Conservation (phyloP, 768 basidiomycete species). For the Saitozyma sp. region DNA sequence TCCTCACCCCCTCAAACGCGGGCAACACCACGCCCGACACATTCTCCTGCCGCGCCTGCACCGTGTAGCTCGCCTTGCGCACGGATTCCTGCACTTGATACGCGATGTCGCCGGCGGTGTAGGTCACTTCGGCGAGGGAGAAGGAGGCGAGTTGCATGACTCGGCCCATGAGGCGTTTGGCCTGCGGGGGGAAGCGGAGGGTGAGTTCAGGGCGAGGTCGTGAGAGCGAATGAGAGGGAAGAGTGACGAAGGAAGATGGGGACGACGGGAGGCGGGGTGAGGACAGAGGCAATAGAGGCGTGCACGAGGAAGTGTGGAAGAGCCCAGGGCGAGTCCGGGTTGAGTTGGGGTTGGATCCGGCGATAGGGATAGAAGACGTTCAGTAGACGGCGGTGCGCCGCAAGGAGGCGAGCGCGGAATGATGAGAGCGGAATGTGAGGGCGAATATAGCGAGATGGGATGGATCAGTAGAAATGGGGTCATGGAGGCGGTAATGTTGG, state of each 20-base stretch:
- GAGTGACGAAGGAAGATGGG: background rate
- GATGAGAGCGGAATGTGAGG: background rate
- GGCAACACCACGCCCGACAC: constrained; percentile 95
- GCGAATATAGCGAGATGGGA: no score
- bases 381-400: background rate
- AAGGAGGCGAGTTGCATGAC: constrained; percentile 99
- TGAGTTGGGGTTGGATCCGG: no score
- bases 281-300: background rate
- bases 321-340: background rate
- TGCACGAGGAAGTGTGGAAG: background rate
- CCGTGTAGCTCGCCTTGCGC: constrained; percentile 83
- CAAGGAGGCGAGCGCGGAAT: background rate
- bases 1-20: constrained; percentile 86
- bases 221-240: background rate
- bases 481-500: no score
- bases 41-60: constrained; percentile 94
- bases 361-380: background rate
- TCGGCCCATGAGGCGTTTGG: constrained; percentile 97
- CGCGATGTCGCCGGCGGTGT: constrained; percentile 88
- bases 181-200: constrained; percentile 58
- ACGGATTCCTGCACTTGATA: constrained; percentile 98
- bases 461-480: no score
- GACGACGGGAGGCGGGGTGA: background rate
- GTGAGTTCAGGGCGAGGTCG: background rate
- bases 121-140: constrained; percentile 97